Evolutionary conservation across 768 basidiomycete species (phyloP), one percentile per base, ranked within the genome.

Genomic region (Pisolithus microcarpus): DNA sequence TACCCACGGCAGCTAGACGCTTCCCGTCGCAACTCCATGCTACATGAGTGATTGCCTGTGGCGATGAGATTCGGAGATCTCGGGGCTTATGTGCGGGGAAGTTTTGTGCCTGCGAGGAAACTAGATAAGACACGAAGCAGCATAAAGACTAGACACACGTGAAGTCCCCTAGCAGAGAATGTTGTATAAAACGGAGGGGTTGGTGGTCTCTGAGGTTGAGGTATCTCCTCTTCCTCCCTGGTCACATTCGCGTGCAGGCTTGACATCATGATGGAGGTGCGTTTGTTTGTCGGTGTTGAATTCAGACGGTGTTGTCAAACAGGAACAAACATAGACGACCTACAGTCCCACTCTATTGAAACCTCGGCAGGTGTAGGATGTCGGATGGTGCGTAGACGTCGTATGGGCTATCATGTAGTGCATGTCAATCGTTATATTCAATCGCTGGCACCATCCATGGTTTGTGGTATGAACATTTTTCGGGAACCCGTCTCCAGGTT

Each of bases 11-110:
- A 1, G 85, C 85, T 13, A 91, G 72, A 51, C 84, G 84, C 70
- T 82, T 83, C 16, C 88, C 88, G 60, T 91, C 88, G 59, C 87
- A 89, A 58, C 75, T 90, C 87, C 87, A 91, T 0, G 86, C 84
- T 48, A 90, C 81, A 61, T 87, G 85, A 42, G 75, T 85, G 73
- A 89, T 85, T 1, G 67, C 65, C 58, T 85, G 82, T 16, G 78
- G 65, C 44, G 78, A 82, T 4, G 81, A 70, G 50, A 86, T 78
- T 21, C 82, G 78, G 51, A 84, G 76, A 62, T 89, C 85, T 62
- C 86, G 77, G 6, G 87, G 86, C 60, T 84, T 83, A 64, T 87
- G 87, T 3, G 87, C 84, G 52, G 86, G 83, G 65, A 89, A 90
- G 18, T 76, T 85, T 30, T 87, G 87, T 47, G 82, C 78, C 87